Evolutionary conservation across 345 rosid species (phyloP).

Genomic region (Sisymbrium altissimum): DNA sequence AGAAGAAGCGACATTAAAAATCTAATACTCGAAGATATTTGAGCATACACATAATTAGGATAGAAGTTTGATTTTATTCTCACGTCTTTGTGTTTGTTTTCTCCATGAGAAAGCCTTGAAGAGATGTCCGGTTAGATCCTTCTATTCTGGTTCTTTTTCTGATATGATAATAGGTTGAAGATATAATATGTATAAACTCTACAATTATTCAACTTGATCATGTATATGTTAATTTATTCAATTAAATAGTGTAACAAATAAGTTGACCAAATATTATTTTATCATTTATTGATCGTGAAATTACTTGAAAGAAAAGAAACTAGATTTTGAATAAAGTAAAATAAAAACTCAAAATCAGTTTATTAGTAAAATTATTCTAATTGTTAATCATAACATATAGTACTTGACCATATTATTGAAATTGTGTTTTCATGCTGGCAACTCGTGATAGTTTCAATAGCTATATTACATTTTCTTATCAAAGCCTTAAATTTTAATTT

Average conservation of each 20-base stretch:
- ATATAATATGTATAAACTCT: not conserved
- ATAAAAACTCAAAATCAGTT: too few relatives aligned
- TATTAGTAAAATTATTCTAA: too few relatives aligned
- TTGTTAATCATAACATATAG: too few relatives aligned
- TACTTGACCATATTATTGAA: too few relatives aligned
- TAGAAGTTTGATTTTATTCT: not conserved
- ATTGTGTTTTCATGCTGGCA: too few relatives aligned
- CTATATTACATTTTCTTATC: too few relatives aligned
- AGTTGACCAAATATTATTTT: slow-evolving; percentile 15
- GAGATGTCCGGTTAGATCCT: not conserved
- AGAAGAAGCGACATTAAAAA: not conserved
- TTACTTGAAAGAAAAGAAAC: too few relatives aligned
- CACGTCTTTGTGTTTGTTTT: slow-evolving; percentile 31
- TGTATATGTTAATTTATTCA: not conserved
- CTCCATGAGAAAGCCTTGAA: slow-evolving; percentile 24
- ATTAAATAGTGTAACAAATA: not conserved
- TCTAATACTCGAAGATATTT: not conserved
- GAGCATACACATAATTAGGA: not conserved
- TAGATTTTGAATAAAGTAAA: too few relatives aligned
- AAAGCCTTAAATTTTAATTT: too few relatives aligned
- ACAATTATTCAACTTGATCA: slow-evolving; percentile 4
- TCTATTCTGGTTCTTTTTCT: slow-evolving; percentile 1
- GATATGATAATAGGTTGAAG: not conserved
- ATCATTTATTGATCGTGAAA: too few relatives aligned
- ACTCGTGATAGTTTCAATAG: too few relatives aligned